Evolutionary conservation across 2,329 filamentous ascomycete genomes (phyloP), one percentile per base, ranked within the genome.

Genomic region (Epichloe baconii): DNA sequence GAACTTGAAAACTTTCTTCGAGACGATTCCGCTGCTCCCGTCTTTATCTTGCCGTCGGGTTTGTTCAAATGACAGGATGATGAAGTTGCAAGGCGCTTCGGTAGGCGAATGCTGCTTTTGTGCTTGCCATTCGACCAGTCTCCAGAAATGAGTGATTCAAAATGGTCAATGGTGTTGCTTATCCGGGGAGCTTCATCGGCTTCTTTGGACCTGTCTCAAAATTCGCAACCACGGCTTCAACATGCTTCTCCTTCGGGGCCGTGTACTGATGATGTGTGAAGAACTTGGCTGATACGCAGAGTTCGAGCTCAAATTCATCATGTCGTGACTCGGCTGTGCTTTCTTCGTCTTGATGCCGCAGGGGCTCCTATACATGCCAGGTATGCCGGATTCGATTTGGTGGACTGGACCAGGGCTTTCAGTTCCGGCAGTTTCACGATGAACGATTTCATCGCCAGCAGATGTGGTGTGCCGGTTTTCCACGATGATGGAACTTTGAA

Each of bases 81-180:
- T 17, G 51, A 47, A 17, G 35, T 31, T 7, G 51, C 47, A 3
- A 46, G 44, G 34, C 17, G 17, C 31, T 52, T 52, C n/a, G 26
- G 15, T 15, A 31, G 26, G 17, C 21, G 15, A 49, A 50, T 36
- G 40, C 44, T 50, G 21, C 21, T 15, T 35, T 46, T 52, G 42
- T 19, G 19, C 19, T 44, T 47, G n/a, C 5, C 12, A 23, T 21
- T 38, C n/a, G 34, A 23, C 21, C 35, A 19, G 31, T 50, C 52
- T 35, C 42, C 42, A 26, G 48, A 40, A 14, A 47, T 50, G 38
- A 53, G 45, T 17, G 52, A 46, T 48, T 53, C 52, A 21, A 53
- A 53, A 42, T 44, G 52, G n/a, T 47, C 52, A 31, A 53, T 53
- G 19, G 34, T 50, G 44, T 50, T 48, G 21, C 40, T 50, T 19